Evolutionary conservation across 108 stramenopile genomes (phyloP).

Genomic region (Cafeteria roenbergensis): DNA sequence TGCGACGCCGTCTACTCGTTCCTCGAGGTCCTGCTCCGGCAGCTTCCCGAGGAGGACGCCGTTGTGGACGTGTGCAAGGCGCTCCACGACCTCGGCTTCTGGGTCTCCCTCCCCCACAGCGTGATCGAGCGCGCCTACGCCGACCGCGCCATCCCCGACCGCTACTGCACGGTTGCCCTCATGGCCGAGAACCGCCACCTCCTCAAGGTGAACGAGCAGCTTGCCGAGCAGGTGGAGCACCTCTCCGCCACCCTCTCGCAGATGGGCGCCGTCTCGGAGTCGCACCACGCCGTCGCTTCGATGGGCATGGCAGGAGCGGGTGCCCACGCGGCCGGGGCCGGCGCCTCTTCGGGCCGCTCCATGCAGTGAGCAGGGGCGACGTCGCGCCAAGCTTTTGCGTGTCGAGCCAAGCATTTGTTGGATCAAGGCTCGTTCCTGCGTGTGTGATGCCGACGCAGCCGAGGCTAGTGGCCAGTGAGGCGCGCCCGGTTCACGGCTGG

Average conservation of each 20-base stretch:
- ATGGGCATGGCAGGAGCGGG: too few relatives aligned
- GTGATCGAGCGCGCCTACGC: slow-evolving; percentile 10
- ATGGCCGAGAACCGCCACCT: slow-evolving; percentile 13
- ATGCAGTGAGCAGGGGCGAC: too few relatives aligned
- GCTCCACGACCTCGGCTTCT: slow-evolving; percentile 7
- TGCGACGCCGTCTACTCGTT: slow-evolving; percentile 4
- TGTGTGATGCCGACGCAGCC: too few relatives aligned
- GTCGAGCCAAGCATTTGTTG: too few relatives aligned
- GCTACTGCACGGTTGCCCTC: slow-evolving; percentile 7
- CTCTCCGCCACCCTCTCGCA: neutral
- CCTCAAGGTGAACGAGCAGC: slow-evolving; percentile 12
- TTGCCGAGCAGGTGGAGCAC: slow-evolving; percentile 3
- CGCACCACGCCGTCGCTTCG: too few relatives aligned
- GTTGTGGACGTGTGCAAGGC: neutral
- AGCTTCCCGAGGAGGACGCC: neutral
- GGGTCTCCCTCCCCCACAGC: slow-evolving; percentile 5
- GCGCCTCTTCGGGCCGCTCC: too few relatives aligned
- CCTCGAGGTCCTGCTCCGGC: slow-evolving; percentile 1
- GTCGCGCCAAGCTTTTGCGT: too few relatives aligned
- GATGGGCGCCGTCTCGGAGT: too few relatives aligned
- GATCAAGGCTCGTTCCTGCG: too few relatives aligned
- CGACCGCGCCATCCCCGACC: slow-evolving; percentile 1
- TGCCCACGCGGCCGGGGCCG: too few relatives aligned
- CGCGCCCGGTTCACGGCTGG: too few relatives aligned
- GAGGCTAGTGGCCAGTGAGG: too few relatives aligned